Conservation (phyloP, 345 rosid species). For the Bruguiera parviflora region DNA sequence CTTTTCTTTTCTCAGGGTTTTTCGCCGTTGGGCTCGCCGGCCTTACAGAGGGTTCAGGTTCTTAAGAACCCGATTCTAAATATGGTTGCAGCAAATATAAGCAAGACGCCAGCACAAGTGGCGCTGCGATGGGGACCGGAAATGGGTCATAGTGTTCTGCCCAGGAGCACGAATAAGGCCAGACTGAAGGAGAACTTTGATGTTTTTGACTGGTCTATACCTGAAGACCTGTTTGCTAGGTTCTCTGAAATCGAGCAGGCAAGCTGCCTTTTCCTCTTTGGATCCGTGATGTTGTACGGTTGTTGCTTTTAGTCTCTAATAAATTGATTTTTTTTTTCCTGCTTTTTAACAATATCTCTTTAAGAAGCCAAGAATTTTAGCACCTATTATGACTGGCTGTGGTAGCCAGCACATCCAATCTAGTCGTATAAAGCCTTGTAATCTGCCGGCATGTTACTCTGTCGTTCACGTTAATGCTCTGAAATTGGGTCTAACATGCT, state of each 20-base stretch:
- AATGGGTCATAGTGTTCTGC: conserved; percentile 49
- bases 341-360: neutral
- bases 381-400: too few species aligned
- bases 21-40: conserved; percentile 53
- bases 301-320: neutral
- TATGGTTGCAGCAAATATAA: conserved; percentile 43
- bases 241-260: conserved; percentile 51
- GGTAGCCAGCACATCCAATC: too few species aligned
- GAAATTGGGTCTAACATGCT: too few species aligned
- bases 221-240: neutral
- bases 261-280: conserved; percentile 9
- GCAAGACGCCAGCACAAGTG: conserved; percentile 50
- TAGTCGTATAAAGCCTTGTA: too few species aligned
- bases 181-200: conserved; percentile 35
- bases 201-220: neutral
- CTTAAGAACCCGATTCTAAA: conserved; percentile 31
- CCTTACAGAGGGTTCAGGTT: conserved; percentile 32
- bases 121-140: conserved; percentile 58
- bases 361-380: too few species aligned
- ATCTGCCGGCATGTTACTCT: too few species aligned
- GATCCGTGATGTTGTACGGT: neutral
- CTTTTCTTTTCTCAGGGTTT: conserved; percentile 33
- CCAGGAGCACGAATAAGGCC: conserved; percentile 44
- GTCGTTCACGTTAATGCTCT: too few species aligned
- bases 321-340: neutral